These are phyloP conservation scores for Sporopachydermia quercuum DNA, from an alignment of 805 yeast species.

Conservation along the genomic window DNA sequence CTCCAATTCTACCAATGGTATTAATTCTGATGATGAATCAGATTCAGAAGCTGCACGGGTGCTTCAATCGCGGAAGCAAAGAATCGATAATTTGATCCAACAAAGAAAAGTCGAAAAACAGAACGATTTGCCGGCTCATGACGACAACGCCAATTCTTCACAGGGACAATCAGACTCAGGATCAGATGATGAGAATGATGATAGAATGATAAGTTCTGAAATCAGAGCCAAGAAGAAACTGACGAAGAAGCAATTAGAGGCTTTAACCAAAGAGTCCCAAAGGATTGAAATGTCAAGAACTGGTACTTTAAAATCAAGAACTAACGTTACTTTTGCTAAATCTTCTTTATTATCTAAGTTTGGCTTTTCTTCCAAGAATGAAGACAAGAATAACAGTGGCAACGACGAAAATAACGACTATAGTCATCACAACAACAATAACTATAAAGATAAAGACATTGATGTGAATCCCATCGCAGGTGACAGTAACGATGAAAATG, in stretches of 20 bases:
- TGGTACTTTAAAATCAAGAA: slow-evolving; percentile 1
- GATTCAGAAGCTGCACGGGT: background rate
- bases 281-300: slow-evolving; percentile 1
- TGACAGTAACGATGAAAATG: too few species aligned
- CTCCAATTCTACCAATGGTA: too few species aligned
- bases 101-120: background rate
- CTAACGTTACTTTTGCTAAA: slow-evolving; percentile 1
- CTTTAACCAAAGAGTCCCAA: background rate
- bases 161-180: too few species aligned
- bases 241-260: background rate
- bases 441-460: too few species aligned
- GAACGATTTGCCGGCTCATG: background rate
- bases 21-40: slow-evolving; percentile 1
- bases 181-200: background rate
- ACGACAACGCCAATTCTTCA: background rate
- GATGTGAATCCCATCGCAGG: too few species aligned
- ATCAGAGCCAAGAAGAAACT: background rate
- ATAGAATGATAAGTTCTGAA: background rate
- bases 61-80: slow-evolving; percentile 2
- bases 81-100: background rate
- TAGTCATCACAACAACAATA: too few species aligned
- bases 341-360: slow-evolving; percentile 1
- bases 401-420: background rate
- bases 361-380: slow-evolving; percentile 2
- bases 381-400: too few species aligned